These are phyloP conservation scores for Elaeis guineensis DNA, from an alignment of 176 grass and related monocot species.

Conservation along the genomic window DNA sequence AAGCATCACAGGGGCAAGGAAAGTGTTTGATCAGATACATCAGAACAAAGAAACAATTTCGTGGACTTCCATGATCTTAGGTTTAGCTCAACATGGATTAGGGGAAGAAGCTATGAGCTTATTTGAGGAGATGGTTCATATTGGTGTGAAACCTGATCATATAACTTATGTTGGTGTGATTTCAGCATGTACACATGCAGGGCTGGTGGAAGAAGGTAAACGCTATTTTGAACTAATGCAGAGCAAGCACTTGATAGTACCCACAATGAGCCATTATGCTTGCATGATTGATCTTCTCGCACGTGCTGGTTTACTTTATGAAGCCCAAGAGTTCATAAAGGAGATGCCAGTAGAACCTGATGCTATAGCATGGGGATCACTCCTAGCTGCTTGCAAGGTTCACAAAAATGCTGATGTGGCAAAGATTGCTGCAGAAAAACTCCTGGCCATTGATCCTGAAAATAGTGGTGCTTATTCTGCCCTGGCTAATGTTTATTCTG, in stretches of 20 bases:
- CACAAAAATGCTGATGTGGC: conserved; percentile 63
- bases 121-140: conserved; percentile 68
- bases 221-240: conserved; percentile 72
- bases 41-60: conserved; percentile 50
- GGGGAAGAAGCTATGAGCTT: conserved; percentile 50
- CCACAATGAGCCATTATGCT: conserved; percentile 68
- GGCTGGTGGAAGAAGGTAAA: conserved; percentile 58
- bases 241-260: conserved; percentile 36
- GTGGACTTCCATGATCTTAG: conserved; percentile 90
- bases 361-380: conserved; percentile 60
- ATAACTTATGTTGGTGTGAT: conserved; percentile 74
- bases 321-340: conserved; percentile 69
- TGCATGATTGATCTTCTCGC: conserved; percentile 89
- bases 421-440: conserved; percentile 53
- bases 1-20: conserved; percentile 44
- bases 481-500: conserved; percentile 85
- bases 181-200: conserved; percentile 65
- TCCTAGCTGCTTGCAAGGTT: conserved; percentile 71
- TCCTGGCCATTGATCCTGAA: conserved; percentile 47
- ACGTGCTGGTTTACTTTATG: conserved; percentile 45
- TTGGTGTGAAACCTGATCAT: conserved; percentile 51
- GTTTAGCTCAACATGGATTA: conserved; percentile 76
- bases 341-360: conserved; percentile 57
- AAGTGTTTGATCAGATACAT: conserved; percentile 45
- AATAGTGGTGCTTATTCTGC: conserved; percentile 82